phyloP scores from a whole-genome alignment of 768 basidiomycete species.

The Tylopilus rubrobrunneus region DNA sequence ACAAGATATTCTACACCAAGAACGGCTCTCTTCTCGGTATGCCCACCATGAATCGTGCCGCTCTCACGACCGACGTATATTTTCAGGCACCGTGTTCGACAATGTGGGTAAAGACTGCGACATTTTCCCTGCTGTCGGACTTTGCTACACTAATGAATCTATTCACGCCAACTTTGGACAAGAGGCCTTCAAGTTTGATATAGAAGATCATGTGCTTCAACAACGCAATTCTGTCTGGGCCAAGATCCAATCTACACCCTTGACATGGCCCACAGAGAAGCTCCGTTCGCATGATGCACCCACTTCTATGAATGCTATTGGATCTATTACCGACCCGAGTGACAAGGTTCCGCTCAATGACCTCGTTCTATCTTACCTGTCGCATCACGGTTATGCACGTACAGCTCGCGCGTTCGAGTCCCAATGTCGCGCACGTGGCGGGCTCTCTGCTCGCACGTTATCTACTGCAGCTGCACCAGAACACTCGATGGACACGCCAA shows the following conservation, averaged over 20 bases:
- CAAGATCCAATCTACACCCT: conserved; percentile 55
- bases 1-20: conserved; percentile 85
- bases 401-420: conserved; percentile 66
- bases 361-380: conserved; percentile 75
- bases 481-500: conserved; percentile 1
- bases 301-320: conserved; percentile 1
- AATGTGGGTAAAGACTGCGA: conserved; percentile 62
- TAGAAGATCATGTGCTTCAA: conserved; percentile 79
- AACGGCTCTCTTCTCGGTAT: conserved; percentile 73
- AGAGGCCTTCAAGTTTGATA: conserved; percentile 83
- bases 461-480: conserved; percentile 4
- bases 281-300: conserved; percentile 6
- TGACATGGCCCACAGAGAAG: conserved; percentile 41
- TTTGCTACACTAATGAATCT: conserved; percentile 75
- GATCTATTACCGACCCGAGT: conserved; percentile 40
- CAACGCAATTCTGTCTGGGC: conserved; percentile 64
- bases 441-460: conserved; percentile 13
- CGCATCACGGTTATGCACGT: conserved; percentile 79
- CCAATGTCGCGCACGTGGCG: conserved; percentile 35
- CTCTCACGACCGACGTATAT: conserved; percentile 11
- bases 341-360: conserved; percentile 61
- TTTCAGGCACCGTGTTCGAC: conserved; percentile 64
- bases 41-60: not conserved
- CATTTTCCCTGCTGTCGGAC: conserved; percentile 84
- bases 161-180: conserved; percentile 88